These are phyloP conservation scores for Torrubiella hemipterigena DNA, from an alignment of 2,329 filamentous ascomycete genomes.

Conservation along the genomic window DNA sequence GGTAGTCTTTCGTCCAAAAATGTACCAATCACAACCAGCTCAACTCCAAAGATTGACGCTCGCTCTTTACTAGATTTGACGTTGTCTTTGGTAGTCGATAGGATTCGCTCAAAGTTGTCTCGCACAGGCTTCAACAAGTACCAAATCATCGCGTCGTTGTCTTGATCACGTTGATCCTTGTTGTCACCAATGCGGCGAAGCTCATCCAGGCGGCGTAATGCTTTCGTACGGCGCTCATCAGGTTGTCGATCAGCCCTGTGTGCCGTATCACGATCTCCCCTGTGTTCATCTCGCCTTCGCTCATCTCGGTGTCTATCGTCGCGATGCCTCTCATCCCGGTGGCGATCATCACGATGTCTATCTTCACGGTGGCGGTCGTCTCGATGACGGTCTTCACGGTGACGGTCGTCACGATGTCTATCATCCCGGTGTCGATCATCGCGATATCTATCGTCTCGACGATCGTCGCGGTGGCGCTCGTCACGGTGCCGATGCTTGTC, in stretches of 20 bases:
- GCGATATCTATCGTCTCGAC: slow-evolving; percentile 10
- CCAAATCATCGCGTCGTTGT: slow-evolving; percentile 35
- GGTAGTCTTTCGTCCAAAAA: slow-evolving; percentile 40
- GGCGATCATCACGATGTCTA: slow-evolving; percentile 6
- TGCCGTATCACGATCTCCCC: slow-evolving; percentile 11
- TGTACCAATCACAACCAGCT: slow-evolving; percentile 49
- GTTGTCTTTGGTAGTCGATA: slow-evolving; percentile 48
- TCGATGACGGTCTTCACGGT: slow-evolving; percentile 11
- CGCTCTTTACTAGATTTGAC: slow-evolving; percentile 51
- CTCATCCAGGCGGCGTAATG: slow-evolving; percentile 27
- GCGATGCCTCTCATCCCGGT: slow-evolving; percentile 8
- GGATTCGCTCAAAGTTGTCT: slow-evolving; percentile 46
- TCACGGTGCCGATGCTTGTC: too few species aligned
- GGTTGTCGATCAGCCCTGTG: slow-evolving; percentile 17
- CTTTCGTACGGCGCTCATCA: slow-evolving; percentile 28
- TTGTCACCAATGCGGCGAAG: slow-evolving; percentile 35
- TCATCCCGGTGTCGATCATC: slow-evolving; percentile 14
- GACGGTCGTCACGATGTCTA: slow-evolving; percentile 19
- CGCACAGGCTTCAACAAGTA: slow-evolving; percentile 44
- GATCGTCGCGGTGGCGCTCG: slow-evolving; percentile 10
- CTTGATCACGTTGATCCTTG: slow-evolving; percentile 31
- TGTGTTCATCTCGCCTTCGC: slow-evolving; percentile 6
- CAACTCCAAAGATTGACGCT: slow-evolving; percentile 47
- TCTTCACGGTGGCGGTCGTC: slow-evolving; percentile 10
- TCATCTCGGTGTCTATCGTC: slow-evolving; percentile 11